Evolutionary conservation across 2,329 filamentous ascomycete species (phyloP), one percentile per base, ranked within the genome.

Genomic region (Stagonosporopsis tanaceti): DNA sequence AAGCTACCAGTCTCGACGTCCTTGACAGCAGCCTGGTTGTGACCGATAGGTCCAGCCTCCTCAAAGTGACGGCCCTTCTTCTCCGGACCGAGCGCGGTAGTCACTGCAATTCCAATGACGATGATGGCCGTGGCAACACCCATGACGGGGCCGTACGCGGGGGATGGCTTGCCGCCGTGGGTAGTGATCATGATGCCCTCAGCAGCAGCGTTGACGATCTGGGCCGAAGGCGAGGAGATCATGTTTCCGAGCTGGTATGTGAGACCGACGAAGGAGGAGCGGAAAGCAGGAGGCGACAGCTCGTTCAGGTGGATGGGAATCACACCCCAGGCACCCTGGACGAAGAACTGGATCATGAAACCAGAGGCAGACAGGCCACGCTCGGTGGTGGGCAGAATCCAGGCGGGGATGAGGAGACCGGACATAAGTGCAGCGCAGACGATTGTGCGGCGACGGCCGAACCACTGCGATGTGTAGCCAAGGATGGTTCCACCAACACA

Each of bases 181-280:
- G 82, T 80, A 0, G 75, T 85, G 42, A 92, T 79, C 34, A 68
- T 65, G 15, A 64, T 65, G 4, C 58, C 58, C 68, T 93, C 89
- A 1, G 90, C 82, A 47, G 93, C 82, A 12, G 88, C 89, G 59
- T 92, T 92, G 70, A 93, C 88, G 45, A 93, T 93, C 73, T 93
- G 90, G 0, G 90, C 87, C 0, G 86, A 88, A 0, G 89, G 89
- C 0, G 87, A 88, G 1, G 87, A 89, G 50, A 90, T 87, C 82
- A 91, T 88, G 79, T 91, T 92, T 6, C 89, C 89, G 8, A 92
- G 76, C 78, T 92, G 89, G 75, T 92, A 92, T 0, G 87, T 87
- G 47, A 89, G 83, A 40, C 89, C 89, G 0, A 88, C 87, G 71
- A 92, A 90, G 2, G 84, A 87, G 0, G 88, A 89, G 30, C 89